Base-by-base conservation (phyloP, 352 stramenopile species). In the Pythium graminicola region DNA sequence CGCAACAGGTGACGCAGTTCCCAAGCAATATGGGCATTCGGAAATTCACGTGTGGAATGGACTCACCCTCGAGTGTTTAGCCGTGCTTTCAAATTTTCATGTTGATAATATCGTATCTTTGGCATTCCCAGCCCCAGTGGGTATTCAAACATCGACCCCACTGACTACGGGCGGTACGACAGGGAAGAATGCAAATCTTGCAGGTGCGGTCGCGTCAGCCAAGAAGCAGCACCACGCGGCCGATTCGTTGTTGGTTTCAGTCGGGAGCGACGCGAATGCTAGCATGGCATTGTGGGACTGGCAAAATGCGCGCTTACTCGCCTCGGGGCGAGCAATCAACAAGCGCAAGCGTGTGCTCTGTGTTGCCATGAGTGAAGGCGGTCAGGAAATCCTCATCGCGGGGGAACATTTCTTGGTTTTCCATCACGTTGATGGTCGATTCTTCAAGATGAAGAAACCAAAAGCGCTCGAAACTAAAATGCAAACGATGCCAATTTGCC, bases 271-370 rank as follows among this genome's bases (percentile, higher is more conserved):
- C 9, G 54, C 51, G 0, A 74, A 82, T 19, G 67, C 67, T 16
- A 86, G 73, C 27, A 87, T 92, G 70, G 77, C 78, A 1, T 59
- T 92, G n/a, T 92, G 81, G 81, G 72, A 92, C 46, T 92, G 81
- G 81, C 69, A 81, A 28, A 60, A 83, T 50, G 77, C 70, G 42
- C 65, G 62, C 0, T 60, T 92, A 0, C 11, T 89, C 1, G 76
- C 75, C 1, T 88, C 76, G 4, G 77, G 79, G 10, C 60, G 76
- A 40, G 74, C 79, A 2, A 53, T 59, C 36, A 35, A 65, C 50
- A 54, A 54, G 44, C 63, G 57, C 7, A 66, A 73, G 27, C 73
- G 72, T 19, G 67, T 81, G 6, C 62, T 88, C 3, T 70, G 75
- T n/a, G 58, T 85, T 39, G 73, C 70, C 1, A 43, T 93, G 8